A percentile compares a stretch with the other conserved stretches of the same genome.
Conservation (phyloP, 78 protist genomes). For the Pigoraptor vietnamica region DNA sequence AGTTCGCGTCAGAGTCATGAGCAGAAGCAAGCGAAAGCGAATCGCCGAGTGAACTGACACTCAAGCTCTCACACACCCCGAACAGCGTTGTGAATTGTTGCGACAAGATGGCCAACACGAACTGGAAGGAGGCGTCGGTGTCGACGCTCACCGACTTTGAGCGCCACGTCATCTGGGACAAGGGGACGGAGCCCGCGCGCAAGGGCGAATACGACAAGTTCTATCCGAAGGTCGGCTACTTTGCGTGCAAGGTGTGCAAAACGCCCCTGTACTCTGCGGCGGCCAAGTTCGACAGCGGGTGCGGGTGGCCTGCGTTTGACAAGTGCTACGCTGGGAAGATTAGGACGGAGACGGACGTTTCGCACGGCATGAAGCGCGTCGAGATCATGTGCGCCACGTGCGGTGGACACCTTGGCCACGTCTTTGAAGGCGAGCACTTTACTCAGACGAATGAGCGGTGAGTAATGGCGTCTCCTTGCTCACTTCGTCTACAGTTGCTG, state of each 20-base stretch:
- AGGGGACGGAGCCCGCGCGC: not conserved
- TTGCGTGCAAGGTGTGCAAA: not conserved
- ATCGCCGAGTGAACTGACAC: too few species aligned
- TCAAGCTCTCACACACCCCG: too few species aligned
- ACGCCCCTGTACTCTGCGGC: not conserved
- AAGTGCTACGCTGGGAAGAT: not conserved
- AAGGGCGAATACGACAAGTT: not conserved
- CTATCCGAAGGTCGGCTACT: not conserved
- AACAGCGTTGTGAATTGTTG: too few species aligned
- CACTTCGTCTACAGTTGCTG: too few species aligned
- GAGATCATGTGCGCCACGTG: conserved; percentile 30
- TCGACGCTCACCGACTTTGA: not conserved
- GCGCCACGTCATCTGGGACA: not conserved
- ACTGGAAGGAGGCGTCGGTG: not conserved
- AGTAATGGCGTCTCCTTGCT: not conserved
- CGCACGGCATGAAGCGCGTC: not conserved
- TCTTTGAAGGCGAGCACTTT: conserved; percentile 26
- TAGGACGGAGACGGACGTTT: not conserved
- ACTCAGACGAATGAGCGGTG: conserved; percentile 6
- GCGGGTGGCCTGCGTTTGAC: conserved; percentile 45
- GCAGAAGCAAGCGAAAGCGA: too few species aligned
- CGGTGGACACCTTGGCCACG: conserved; percentile 46
- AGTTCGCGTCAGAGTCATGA: too few species aligned
- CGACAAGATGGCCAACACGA: too few species aligned
- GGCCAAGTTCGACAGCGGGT: conserved; percentile 5